phyloP scores from a whole-genome alignment of 108 stramenopile genomes.

The Cyclostephanos tholiformis region DNA sequence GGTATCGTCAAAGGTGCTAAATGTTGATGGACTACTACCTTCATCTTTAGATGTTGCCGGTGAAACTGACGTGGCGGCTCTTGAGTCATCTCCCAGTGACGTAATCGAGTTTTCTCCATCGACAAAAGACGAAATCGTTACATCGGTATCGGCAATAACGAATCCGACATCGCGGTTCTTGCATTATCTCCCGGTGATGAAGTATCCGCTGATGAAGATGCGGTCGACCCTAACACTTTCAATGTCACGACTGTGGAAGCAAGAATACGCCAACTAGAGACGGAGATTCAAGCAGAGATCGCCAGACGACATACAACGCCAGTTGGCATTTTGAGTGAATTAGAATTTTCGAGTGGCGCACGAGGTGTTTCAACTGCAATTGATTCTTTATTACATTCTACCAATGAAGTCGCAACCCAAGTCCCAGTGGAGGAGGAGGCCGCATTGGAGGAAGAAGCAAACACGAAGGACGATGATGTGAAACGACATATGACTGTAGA shows the following conservation, averaged over 20 bases:
- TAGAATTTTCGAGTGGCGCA: background rate
- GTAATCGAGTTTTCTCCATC: background rate
- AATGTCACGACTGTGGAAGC: no score
- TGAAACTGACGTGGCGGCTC: background rate
- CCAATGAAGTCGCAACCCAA: background rate
- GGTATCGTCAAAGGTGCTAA: background rate
- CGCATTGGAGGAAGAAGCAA: slow-evolving; percentile 14
- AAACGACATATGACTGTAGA: background rate
- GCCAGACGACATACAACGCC: no score
- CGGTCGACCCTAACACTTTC: no score
- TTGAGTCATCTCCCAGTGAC: background rate
- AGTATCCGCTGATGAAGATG: no score
- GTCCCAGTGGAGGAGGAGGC: background rate
- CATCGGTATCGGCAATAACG: no score
- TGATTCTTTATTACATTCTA: background rate
- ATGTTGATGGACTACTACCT: background rate
- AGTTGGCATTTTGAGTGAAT: background rate
- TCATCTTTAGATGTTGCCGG: background rate
- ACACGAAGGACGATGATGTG: slow-evolving; percentile 12
- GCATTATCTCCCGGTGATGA: background rate
- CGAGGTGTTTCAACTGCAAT: background rate
- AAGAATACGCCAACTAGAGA: no score
- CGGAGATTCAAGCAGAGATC: slow-evolving; percentile 20
- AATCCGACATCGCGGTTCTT: background rate
- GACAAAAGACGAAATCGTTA: no score